Evolutionary conservation across 192 early-diverging fungal genomes (phyloP), one percentile per base, ranked within the genome.

Genomic region (Coemansia sp.): DNA sequence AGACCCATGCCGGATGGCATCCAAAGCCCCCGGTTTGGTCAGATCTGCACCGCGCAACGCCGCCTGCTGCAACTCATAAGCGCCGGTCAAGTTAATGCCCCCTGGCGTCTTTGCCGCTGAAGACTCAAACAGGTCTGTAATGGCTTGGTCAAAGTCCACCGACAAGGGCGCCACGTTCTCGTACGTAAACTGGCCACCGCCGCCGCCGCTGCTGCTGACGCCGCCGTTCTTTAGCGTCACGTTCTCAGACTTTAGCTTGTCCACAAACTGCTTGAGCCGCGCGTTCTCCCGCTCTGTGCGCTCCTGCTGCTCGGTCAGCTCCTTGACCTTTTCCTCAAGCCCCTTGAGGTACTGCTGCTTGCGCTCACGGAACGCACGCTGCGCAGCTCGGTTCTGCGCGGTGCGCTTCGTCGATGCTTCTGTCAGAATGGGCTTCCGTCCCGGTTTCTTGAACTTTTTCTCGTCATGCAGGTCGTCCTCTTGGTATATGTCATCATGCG

Each of bases 321-420:
- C 80, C 53, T 88, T 84, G 6, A 89, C 87, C 48, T 86, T 83
- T 1, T 79, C 82, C 70, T 95, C 93, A 0, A 95, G 83, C 8
- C 87, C 83, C 58, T 87, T 85, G 21, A 93, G 85, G 66, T 95
- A 91, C 63, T 84, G 83, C 58, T 92, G 87, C 52, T 88, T 86
- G 33, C 93, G 86, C 73, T 95, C 90, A 37, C 93, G 87, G 74
- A 95, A 95, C 5, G 93, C 92, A 1, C 91, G 84, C 73, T 95
- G 93, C 3, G 93, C 93, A 2, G 91, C 91, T 15, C 93, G 85
- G 71, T 95, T 95, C 67, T 95, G 93, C 10, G 87, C 90, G 3
- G 92, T 91, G 65, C 93, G 85, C 70, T 92, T 93, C 37, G 63
- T 58, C 1, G 67, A 34, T 9, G 84, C 67, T 53, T 84, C 83